Conservation (phyloP, 305 asterid species). For the Rubia tinctorum region DNA sequence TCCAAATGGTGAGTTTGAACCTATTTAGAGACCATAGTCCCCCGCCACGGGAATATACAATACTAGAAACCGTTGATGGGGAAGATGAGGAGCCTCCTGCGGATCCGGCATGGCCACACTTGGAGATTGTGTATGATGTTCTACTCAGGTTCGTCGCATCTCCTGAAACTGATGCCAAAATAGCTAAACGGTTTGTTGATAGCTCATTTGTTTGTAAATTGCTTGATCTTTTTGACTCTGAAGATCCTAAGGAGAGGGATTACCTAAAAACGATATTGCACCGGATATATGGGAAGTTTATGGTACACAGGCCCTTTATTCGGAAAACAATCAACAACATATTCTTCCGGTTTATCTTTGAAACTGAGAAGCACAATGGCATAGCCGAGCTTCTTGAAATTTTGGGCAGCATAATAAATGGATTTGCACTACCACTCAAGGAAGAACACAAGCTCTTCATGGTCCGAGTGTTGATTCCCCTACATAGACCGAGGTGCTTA, state of each 20-base stretch:
- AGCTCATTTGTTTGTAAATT: conserved; percentile 69
- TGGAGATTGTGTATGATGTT: conserved; percentile 77
- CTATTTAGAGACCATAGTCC: conserved; percentile 69
- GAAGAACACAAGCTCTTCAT: conserved; percentile 84
- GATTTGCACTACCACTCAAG: conserved; percentile 78
- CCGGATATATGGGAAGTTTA: conserved; percentile 79
- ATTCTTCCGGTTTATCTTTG: conserved; percentile 66
- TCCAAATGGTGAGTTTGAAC: conserved; percentile 66
- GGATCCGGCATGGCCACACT: conserved; percentile 88
- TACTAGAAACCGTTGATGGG: conserved; percentile 52
- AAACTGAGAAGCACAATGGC: conserved; percentile 79
- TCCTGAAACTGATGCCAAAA: conserved; percentile 71
- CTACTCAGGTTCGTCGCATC: conserved; percentile 69
- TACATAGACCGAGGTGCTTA: conserved; percentile 78
- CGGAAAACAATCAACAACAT: conserved; percentile 76
- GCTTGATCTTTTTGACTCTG: conserved; percentile 81
- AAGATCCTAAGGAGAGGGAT: conserved; percentile 84
- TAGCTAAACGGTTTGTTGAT: conserved; percentile 59
- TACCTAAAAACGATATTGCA: conserved; percentile 75
- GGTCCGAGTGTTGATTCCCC: conserved; percentile 63
- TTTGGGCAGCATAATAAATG: conserved; percentile 77
- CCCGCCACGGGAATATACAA: conserved; percentile 68
- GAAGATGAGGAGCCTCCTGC: conserved; percentile 86
- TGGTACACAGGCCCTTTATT: conserved; percentile 83
- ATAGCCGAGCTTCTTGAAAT: conserved; percentile 77